Evolutionary conservation across 768 basidiomycete species (phyloP).

Genomic region (Pholiota conissans): DNA sequence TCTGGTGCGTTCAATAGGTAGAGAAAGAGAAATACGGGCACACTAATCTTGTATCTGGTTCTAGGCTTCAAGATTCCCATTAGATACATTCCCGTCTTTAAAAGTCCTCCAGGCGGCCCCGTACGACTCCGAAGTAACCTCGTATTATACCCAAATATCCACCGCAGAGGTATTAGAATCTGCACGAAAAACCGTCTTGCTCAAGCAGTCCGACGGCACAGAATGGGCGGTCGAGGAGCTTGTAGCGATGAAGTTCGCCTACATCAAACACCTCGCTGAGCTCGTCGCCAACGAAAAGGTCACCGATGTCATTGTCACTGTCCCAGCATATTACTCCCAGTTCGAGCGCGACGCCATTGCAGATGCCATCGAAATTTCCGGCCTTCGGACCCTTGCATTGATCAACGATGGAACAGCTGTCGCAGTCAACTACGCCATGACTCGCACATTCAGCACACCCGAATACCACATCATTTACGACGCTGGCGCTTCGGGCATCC

Average conservation of each 20-base stretch:
- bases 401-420: conserved; percentile 93
- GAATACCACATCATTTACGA: conserved; percentile 94
- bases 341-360: conserved; percentile 89
- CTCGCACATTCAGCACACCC: conserved; percentile 75
- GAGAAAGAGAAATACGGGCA: not conserved
- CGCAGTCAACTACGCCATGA: conserved; percentile 99
- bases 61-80: conserved; percentile 91
- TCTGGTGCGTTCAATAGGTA: conserved; percentile 61
- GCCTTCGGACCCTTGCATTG: conserved; percentile 78
- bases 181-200: conserved; percentile 56
- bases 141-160: conserved; percentile 60
- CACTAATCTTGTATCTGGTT: conserved; percentile 1
- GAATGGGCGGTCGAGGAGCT: conserved; percentile 89
- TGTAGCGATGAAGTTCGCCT: conserved; percentile 90
- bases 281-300: conserved; percentile 72
- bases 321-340: conserved; percentile 89
- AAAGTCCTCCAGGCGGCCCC: conserved; percentile 82
- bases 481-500: conserved; percentile 82
- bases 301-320: conserved; percentile 82
- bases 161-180: conserved; percentile 53
- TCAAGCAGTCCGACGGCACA: conserved; percentile 60
- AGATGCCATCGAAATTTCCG: conserved; percentile 91
- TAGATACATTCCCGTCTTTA: conserved; percentile 80
- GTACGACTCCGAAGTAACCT: conserved; percentile 54
- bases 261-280: conserved; percentile 89